Conservation (phyloP, 2,329 filamentous ascomycete genomes). For the Thelonectria rubi region DNA sequence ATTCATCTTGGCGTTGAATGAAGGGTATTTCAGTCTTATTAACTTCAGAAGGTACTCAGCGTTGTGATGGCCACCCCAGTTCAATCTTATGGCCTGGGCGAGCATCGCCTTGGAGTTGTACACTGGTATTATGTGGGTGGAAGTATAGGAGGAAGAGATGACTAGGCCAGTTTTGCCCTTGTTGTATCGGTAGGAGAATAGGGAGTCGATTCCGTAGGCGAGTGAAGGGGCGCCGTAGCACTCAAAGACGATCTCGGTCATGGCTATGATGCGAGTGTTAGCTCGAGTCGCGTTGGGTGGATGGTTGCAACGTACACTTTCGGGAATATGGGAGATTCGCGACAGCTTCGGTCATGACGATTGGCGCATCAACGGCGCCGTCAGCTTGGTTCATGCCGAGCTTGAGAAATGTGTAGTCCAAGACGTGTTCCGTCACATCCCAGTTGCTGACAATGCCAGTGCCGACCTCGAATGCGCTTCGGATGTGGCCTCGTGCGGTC, state of each 20-base stretch:
- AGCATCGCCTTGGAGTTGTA: slow-evolving; percentile 86
- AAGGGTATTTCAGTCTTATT: slow-evolving; percentile 88
- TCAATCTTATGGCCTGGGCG: slow-evolving; percentile 85
- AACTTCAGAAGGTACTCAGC: slow-evolving; percentile 93
- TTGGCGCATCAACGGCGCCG: slow-evolving; percentile 81
- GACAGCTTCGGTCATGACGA: slow-evolving; percentile 95
- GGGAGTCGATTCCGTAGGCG: slow-evolving; percentile 93
- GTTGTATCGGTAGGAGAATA: slow-evolving; percentile 96
- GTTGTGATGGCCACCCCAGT: slow-evolving; percentile 92
- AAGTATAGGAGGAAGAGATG: slow-evolving; percentile 89
- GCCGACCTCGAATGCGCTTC: slow-evolving; percentile 89
- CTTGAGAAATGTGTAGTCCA: slow-evolving; percentile 96
- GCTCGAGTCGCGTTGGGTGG: slow-evolving; percentile 12
- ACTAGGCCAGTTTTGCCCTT: slow-evolving; percentile 87
- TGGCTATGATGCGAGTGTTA: slow-evolving; percentile 64
- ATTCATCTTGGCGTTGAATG: slow-evolving; percentile 86
- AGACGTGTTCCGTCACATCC: slow-evolving; percentile 94
- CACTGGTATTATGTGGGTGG: slow-evolving; percentile 95
- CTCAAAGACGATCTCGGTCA: slow-evolving; percentile 98
- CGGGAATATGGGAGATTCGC: slow-evolving; percentile 90
- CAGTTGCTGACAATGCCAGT: slow-evolving; percentile 95
- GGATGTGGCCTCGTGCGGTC: slow-evolving; percentile 87
- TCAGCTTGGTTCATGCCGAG: slow-evolving; percentile 82
- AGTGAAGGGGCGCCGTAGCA: slow-evolving; percentile 91
- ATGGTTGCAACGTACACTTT: slow-evolving; percentile 69